A percentile compares a stretch with the other conserved stretches of the same genome.
Conservation (phyloP, 352 stramenopile genomes). For the Phytopythium boreale region DNA sequence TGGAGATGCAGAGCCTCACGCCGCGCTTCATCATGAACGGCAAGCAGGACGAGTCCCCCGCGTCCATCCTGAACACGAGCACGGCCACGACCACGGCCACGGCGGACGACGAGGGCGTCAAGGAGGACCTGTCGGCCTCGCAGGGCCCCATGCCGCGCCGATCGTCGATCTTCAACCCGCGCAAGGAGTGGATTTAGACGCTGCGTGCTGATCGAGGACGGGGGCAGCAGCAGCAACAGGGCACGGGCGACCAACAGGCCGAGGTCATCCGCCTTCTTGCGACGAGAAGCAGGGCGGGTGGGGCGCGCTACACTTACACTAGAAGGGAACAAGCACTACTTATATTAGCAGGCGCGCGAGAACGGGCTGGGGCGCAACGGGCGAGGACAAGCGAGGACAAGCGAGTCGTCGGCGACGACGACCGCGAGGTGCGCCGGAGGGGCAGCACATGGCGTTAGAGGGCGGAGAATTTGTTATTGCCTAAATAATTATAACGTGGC, state of each 20-base stretch:
- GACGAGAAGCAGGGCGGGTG: constrained; percentile 16
- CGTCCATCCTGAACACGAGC: constrained; percentile 20
- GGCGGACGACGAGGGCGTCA: constrained; percentile 5
- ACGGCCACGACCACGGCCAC: constrained; percentile 15
- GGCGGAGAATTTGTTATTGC: constrained; percentile 31
- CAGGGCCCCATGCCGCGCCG: constrained; percentile 15
- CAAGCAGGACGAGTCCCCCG: constrained; percentile 21
- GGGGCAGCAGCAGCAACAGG: constrained; percentile 2
- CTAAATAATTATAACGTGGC: constrained; percentile 30
- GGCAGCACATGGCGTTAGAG: constrained; percentile 8
- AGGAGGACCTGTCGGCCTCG: constrained; percentile 6
- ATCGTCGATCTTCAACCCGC: constrained; percentile 42
- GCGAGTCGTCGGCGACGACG: not conserved
- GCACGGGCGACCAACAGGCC: not conserved
- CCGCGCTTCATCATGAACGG: constrained; percentile 17
- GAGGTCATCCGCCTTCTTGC: not conserved
- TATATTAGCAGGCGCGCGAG: constrained; percentile 5
- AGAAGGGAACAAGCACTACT: constrained; percentile 16
- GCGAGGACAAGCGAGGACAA: not conserved
- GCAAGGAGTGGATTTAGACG: constrained; percentile 37
- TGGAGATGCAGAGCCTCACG: constrained; percentile 34
- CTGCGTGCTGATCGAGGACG: not conserved
- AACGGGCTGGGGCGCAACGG: not conserved
- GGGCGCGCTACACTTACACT: constrained; percentile 15
- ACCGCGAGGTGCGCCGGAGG: constrained; percentile 3